These are phyloP conservation scores for Diplodia scrobiculata DNA, from an alignment of 2,329 filamentous ascomycete genomes.

Conservation along the genomic window DNA sequence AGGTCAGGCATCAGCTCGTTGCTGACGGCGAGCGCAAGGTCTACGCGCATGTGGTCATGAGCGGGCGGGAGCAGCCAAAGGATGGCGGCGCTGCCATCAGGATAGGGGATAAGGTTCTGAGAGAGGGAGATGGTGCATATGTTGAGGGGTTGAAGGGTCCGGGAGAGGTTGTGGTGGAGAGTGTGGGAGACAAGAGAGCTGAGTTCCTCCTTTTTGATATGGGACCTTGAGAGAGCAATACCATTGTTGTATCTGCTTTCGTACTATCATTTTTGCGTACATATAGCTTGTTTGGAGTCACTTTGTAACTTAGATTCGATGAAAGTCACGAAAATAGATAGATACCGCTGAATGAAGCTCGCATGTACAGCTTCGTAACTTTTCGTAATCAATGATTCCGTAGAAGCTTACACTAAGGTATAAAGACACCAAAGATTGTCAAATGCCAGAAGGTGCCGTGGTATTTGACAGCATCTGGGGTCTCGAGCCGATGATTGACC, in stretches of 20 bases:
- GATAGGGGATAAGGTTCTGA: slow-evolving; percentile 66
- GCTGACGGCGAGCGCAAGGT: slow-evolving; percentile 67
- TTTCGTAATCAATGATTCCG: too few species aligned
- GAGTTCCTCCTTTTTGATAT: slow-evolving; percentile 57
- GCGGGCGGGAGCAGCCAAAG: slow-evolving; percentile 56
- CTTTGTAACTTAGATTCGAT: neutral
- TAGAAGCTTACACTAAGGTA: too few species aligned
- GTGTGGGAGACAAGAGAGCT: slow-evolving; percentile 50
- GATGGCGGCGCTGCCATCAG: slow-evolving; percentile 71
- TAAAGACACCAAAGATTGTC: neutral
- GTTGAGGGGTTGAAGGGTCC: slow-evolving; percentile 57
- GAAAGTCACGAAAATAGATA: too few species aligned
- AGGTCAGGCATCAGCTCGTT: slow-evolving; percentile 73
- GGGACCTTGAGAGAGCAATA: slow-evolving; percentile 33
- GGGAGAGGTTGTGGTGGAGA: slow-evolving; percentile 51
- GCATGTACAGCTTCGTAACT: too few species aligned
- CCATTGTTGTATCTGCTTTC: neutral
- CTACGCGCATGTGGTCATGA: slow-evolving; percentile 80
- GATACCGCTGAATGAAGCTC: too few species aligned
- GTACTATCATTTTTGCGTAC: neutral
- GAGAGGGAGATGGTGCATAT: slow-evolving; percentile 81
- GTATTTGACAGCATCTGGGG: neutral
- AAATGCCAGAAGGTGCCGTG: neutral
- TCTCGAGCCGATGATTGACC: neutral
- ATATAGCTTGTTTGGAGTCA: neutral